Evolutionary conservation across 768 basidiomycete genomes (phyloP).

Genomic region (Mycena chlorophos): DNA sequence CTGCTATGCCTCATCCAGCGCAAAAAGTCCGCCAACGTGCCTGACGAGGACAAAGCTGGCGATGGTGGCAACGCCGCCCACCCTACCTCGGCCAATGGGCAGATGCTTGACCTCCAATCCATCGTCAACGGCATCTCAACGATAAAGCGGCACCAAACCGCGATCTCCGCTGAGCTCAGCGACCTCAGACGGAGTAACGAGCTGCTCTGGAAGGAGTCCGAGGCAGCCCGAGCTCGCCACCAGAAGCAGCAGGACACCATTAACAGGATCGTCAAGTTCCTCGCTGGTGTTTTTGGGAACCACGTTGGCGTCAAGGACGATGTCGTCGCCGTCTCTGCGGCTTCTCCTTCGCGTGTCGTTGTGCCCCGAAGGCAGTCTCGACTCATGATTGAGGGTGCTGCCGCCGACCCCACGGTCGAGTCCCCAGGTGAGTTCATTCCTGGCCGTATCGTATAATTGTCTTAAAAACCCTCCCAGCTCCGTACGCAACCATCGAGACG

Average conservation of each 20-base stretch:
- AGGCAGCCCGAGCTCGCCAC: conserved; percentile 73
- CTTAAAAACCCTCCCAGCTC: conserved; percentile 6
- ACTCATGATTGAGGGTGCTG: conserved; percentile 66
- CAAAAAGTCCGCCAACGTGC: conserved; percentile 62
- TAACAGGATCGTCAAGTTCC: conserved; percentile 90
- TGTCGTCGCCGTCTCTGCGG: conserved; percentile 22
- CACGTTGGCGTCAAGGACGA: conserved; percentile 43
- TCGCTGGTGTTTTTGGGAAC: conserved; percentile 86
- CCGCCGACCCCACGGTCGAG: conserved; percentile 42
- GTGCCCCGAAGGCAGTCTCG: conserved; percentile 53
- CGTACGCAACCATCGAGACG: conserved; percentile 20
- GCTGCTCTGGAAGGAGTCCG: conserved; percentile 89
- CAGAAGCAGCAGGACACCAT: conserved; percentile 96
- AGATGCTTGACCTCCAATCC: conserved; percentile 73
- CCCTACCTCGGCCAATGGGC: conserved; percentile 35
- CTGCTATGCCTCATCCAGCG: conserved; percentile 84
- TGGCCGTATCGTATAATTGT: conserved; percentile 9
- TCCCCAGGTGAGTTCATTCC: conserved; percentile 22
- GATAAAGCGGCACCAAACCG: conserved; percentile 89
- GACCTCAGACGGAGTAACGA: conserved; percentile 87
- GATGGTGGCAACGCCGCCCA: conserved; percentile 37
- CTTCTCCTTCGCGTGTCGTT: conserved; percentile 39
- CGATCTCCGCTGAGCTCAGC: conserved; percentile 87
- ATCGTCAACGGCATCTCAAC: conserved; percentile 80
- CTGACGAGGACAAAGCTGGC: conserved; percentile 34